These are phyloP conservation scores for Globisporangium perplexum DNA, from an alignment of 352 stramenopile genomes.

Conservation along the genomic window DNA sequence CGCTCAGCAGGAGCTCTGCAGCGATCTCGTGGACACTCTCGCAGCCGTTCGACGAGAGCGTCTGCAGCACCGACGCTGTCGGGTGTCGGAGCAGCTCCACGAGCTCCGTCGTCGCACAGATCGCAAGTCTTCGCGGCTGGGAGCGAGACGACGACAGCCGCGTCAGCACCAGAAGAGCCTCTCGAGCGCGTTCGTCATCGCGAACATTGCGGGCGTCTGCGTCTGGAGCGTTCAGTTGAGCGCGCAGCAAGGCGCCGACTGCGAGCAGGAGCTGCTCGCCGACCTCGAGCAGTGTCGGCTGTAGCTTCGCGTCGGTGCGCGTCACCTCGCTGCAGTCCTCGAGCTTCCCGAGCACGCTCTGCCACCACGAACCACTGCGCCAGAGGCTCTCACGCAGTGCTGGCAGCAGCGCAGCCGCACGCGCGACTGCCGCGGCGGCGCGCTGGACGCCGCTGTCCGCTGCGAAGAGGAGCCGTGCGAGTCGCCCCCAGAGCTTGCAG, in stretches of 20 bases:
- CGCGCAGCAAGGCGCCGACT: not conserved
- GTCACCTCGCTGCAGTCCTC: not conserved
- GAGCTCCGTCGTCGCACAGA: not conserved
- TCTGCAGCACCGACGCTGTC: not conserved
- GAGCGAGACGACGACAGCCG: slow-evolving; percentile 1
- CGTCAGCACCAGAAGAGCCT: not conserved
- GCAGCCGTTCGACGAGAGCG: not conserved
- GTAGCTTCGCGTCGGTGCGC: not conserved
- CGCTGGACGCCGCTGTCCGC: not conserved
- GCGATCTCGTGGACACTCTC: not conserved
- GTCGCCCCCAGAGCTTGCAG: not conserved
- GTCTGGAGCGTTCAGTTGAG: too few relatives aligned
- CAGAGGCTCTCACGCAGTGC: slow-evolving; percentile 1
- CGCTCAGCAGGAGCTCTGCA: not conserved
- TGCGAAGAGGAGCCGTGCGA: not conserved
- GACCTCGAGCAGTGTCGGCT: not conserved
- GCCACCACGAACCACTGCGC: slow-evolving; percentile 1
- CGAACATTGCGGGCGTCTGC: not conserved
- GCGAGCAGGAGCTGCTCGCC: not conserved
- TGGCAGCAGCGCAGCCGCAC: not conserved
- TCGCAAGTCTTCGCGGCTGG: not conserved
- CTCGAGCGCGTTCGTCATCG: not conserved
- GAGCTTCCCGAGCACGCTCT: slow-evolving; percentile 1
- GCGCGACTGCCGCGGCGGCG: not conserved
- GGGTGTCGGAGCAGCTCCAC: not conserved